Evolutionary conservation across 139 green algal species (phyloP), one percentile per base, ranked within the genome.

Genomic region (Chlamydomonas sp.): DNA sequence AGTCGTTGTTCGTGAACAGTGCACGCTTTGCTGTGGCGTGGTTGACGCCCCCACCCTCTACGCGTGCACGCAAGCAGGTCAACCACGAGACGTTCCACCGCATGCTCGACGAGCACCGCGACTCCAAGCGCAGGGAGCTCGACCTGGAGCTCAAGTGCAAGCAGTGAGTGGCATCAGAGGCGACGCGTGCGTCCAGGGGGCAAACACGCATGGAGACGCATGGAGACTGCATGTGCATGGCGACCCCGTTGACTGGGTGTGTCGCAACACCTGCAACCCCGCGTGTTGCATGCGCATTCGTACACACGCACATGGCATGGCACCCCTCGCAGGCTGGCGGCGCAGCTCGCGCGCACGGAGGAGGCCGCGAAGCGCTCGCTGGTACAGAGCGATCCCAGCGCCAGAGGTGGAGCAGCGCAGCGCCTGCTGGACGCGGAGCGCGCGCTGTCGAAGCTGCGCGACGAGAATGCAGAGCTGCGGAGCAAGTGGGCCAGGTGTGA

Each of bases 351-450:
- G 0, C 67, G 87, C 2, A 91, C 85, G 20, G 87, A 93, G 68
- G 84, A 91, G 65, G 84, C 85, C 1, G 85, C 85, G 5, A 93
- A 93, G 78, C 76, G 87, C 1, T 81, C 80, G 0, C 73, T 93
- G 58, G 66, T 89, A 3, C 70, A 79, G 20, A 72, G 54, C 2
- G 85, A 90, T 64, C 58, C 73, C 1, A 79, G 72, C 2, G 84
- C 79, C 2, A 76, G 73, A 3, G 85, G 85, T n/a, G 83, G 82
- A 16, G 77, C 77, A 30, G 85, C 85, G 0, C 72, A 83, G 50
- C 78, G 81, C 39, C 78, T 92, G 71, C 65, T 91, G 62, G 82
- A 90, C 24, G 67, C 79, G 0, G 82, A 92, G 67, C 62, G 76
- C 0, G 72, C 86, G 26, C 48, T 89, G 4, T 57, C 70, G 31